Base-by-base conservation (phyloP, 2,329 filamentous ascomycete genomes). In the Xylaria sp. region DNA sequence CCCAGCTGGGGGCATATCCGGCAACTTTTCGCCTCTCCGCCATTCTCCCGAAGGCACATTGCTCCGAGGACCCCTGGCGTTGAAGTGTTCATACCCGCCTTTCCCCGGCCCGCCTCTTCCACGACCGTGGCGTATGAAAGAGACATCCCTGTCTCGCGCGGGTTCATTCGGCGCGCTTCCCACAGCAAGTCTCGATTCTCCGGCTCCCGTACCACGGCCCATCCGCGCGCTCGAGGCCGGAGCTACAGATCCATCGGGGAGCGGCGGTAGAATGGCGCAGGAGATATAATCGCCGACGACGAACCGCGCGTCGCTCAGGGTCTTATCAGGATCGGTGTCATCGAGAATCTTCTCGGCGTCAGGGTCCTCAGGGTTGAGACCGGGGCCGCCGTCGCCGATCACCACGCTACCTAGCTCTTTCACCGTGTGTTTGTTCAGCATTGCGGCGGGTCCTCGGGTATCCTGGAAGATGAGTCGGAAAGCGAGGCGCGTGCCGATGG, bases 391-490 rank as follows among this genome's bases (percentile, higher is more conserved):
- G 58, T 84, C 82, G n/a, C 90, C 90, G 11, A 97, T 83, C 5
- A 97, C 87, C 2, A 97, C 86, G 73, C 89, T 94, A 0, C 95
- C 95, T 0, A 98, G 84, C 66, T 97, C 93, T 74, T 93, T 94
- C 25, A 89, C 89, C 17, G 91, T 84, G 80, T 92, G 97, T 36
- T 90, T 87, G 10, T 69, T 87, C n/a, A 56, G 25, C 10, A 47
- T n/a, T n/a, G n/a, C 38, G 13, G 56, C 31, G 2, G 57, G 15
- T 0, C 56, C 68, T 25, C 77, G 80, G 27, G 91, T 87, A 78
- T 97, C 93, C 1, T 92, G 91, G 77, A 92, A 97, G 61, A 97
- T 88, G 20, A 97, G 87, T 54, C 94, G 91, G 81, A 96, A 98
- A 67, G 89, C 89, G n/a, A 97, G 85, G 61, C 95, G 89, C 9